Evolutionary conservation across 139 green algal species (phyloP), one percentile per base, ranked within the genome.

Genomic region (Tetradesmus lagerheimii): DNA sequence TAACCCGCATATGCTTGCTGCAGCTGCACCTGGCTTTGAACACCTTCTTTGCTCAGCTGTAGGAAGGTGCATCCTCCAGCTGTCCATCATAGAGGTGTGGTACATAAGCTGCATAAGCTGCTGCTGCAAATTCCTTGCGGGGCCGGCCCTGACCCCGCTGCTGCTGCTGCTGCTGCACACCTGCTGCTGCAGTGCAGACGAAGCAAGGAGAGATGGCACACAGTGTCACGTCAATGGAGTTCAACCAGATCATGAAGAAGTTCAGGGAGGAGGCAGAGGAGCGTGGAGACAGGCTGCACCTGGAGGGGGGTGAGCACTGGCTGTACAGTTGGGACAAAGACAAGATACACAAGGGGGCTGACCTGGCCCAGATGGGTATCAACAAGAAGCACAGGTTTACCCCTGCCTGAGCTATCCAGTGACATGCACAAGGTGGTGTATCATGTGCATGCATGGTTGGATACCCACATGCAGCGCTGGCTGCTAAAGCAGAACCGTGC

Each of bases 351-450:
- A 82, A 31, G 75, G 75, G 75, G 5, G 75, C 75, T 45, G 34
- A 82, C 34, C 6, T 82, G 35, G 27, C 9, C 2, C 14, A 82
- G 34, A 39, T 39, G 29, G 75, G 34, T 4, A 82, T 82, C 25
- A 38, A 53, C 5, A 29, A 34, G 3, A 29, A 39, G 75, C 34
- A 82, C 34, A 82, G 35, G 35, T 82, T 82, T 82, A n/a, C 23
- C 37, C 35, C 75, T 82, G 34, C 75, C 75, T 31, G 20, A 38
- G 25, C 39, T 38, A 9, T 50, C 34, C 35, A 82, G 75, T 82
- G 75, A 82, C 75, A 82, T 82, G 75, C 75, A 82, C 75, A 82
- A 82, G 34, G 34, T 50, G 34, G 75, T 82, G 75, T 34, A 82
- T 4, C n/a, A 82, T 50, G 35, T 82, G 75, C 75, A 82, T 53